A percentile compares a stretch with the other conserved stretches of the same genome.
Evolutionary conservation across 202 grass and related monocot species (phyloP).

Genomic region (Digitaria exilis): DNA sequence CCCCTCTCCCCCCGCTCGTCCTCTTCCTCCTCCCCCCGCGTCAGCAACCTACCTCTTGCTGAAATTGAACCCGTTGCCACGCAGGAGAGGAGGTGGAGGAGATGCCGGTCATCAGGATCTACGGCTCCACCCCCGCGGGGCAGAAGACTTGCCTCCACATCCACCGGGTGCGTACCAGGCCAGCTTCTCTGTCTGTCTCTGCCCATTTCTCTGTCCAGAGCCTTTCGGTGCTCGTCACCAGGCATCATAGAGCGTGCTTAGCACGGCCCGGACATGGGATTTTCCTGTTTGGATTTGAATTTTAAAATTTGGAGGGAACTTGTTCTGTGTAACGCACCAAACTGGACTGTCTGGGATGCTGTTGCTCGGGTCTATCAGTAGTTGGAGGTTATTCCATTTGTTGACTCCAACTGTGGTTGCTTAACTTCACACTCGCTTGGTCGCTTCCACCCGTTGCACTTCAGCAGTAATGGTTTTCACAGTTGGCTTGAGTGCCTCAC

Average conservation of each 20-base stretch:
- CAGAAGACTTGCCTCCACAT: constrained; percentile 95
- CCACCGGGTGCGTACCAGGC: constrained; percentile 56
- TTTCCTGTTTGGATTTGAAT: constrained; percentile 2
- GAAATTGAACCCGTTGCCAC: background rate
- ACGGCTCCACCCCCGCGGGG: constrained; percentile 82
- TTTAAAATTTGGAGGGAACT: constrained; percentile 43
- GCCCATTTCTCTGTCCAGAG: background rate
- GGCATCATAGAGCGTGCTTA: background rate
- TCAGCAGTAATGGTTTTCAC: background rate
- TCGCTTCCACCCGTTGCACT: background rate
- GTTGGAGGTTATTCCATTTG: background rate
- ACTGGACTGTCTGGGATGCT: background rate
- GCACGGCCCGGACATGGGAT: background rate
- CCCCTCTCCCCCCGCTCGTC: background rate
- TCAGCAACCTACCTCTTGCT: background rate
- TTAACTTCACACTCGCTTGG: background rate
- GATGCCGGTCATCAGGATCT: constrained; percentile 90
- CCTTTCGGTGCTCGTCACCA: background rate
- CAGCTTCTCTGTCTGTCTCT: background rate
- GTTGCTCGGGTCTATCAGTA: constrained; percentile 20
- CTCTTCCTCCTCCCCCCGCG: background rate
- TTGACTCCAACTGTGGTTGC: background rate
- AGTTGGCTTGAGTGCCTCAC: background rate
- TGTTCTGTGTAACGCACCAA: background rate
- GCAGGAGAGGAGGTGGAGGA: constrained; percentile 68